Conservation (phyloP, 1,284 basidiomycete genomes). For the Fistulinella cinereoalba region DNA sequence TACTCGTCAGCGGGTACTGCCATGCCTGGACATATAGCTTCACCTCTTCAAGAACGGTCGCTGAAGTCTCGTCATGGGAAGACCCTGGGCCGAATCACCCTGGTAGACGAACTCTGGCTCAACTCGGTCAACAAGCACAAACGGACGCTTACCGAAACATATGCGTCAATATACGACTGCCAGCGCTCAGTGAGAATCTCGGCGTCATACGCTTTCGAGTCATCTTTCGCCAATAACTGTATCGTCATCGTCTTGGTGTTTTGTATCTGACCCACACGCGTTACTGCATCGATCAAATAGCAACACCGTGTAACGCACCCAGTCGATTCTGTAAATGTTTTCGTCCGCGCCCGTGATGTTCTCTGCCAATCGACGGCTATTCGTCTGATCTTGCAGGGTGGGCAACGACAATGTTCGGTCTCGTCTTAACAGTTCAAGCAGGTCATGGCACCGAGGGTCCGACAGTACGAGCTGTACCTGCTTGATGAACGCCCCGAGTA, state of each 20-base stretch:
- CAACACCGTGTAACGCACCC: slow-evolving; percentile 52
- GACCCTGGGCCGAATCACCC: slow-evolving; percentile 52
- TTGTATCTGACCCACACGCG: slow-evolving; percentile 54
- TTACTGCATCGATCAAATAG: slow-evolving; percentile 5
- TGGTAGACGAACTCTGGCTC: slow-evolving; percentile 24
- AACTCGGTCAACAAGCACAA: background rate
- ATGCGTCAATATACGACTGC: slow-evolving; percentile 90
- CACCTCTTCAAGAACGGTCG: slow-evolving; percentile 77
- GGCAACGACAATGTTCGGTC: slow-evolving; percentile 65
- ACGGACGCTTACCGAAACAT: slow-evolving; percentile 62
- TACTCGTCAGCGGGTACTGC: no score
- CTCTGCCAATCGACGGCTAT: slow-evolving; percentile 80
- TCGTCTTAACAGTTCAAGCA: slow-evolving; percentile 76
- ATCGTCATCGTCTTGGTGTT: slow-evolving; percentile 72
- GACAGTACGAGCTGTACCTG: slow-evolving; percentile 80
- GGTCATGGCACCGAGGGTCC: slow-evolving; percentile 82
- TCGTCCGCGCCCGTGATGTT: slow-evolving; percentile 85
- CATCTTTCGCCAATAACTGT: slow-evolving; percentile 88
- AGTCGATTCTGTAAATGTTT: slow-evolving; percentile 89
- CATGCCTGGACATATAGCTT: background rate
- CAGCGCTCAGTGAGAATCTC: slow-evolving; percentile 81
- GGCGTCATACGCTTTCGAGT: slow-evolving; percentile 82
- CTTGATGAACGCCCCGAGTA: slow-evolving; percentile 85
- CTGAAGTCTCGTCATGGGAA: slow-evolving; percentile 51
- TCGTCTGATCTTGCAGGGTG: slow-evolving; percentile 83